phyloP scores from a whole-genome alignment of 1,139 yeast species.

The Ashbya aceris region DNA sequence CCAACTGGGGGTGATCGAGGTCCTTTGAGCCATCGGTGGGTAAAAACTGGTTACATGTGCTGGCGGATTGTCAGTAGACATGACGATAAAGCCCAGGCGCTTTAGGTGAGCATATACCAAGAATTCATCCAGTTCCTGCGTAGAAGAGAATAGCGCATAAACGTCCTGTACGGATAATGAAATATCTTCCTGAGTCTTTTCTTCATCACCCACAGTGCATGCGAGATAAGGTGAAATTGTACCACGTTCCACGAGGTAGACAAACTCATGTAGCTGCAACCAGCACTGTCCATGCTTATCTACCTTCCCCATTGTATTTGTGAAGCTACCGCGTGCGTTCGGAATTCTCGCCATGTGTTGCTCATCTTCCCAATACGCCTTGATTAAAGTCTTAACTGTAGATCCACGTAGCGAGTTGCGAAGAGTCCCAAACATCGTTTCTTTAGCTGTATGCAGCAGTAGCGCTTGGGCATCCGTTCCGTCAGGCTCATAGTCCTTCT shows the following conservation, averaged over 20 bases:
- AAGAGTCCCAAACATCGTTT: slow-evolving; percentile 68
- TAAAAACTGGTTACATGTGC: slow-evolving; percentile 13
- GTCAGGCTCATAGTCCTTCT: slow-evolving; percentile 81
- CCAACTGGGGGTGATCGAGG: background rate
- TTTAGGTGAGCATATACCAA: slow-evolving; percentile 69
- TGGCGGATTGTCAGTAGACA: slow-evolving; percentile 9
- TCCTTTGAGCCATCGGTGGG: slow-evolving; percentile 4
- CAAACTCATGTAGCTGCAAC: slow-evolving; percentile 57
- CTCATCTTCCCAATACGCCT: slow-evolving; percentile 40
- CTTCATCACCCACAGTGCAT: slow-evolving; percentile 11
- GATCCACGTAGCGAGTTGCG: slow-evolving; percentile 47
- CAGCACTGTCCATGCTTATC: slow-evolving; percentile 40
- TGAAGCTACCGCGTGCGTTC: slow-evolving; percentile 61
- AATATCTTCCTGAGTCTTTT: slow-evolving; percentile 23
- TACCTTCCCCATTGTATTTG: slow-evolving; percentile 63
- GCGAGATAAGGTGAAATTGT: slow-evolving; percentile 48
- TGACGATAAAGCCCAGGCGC: slow-evolving; percentile 68
- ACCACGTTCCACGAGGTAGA: slow-evolving; percentile 80
- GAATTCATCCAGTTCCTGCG: slow-evolving; percentile 46
- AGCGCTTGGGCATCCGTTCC: slow-evolving; percentile 54
- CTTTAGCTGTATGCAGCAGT: slow-evolving; percentile 46
- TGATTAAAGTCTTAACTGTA: slow-evolving; percentile 39
- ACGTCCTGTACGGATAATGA: slow-evolving; percentile 58
- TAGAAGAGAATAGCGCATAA: slow-evolving; percentile 43
- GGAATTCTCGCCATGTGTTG: slow-evolving; percentile 39